phyloP scores from a whole-genome alignment of 305 asterid species.

The Fraxinus latifolia region DNA sequence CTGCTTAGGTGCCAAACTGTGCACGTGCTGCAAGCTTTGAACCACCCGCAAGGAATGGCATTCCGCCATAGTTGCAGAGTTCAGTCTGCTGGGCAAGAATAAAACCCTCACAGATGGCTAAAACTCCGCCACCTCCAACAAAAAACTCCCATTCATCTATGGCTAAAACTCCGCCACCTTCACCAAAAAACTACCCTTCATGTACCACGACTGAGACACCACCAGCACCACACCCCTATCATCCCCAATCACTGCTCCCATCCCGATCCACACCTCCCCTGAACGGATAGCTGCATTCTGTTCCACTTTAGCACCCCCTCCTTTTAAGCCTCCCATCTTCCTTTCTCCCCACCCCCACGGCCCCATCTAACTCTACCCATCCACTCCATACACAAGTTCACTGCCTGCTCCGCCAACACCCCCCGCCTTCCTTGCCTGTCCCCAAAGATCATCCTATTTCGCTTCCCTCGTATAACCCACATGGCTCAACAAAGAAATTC shows the following conservation, averaged over 20 bases:
- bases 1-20: not conserved
- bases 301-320: not conserved
- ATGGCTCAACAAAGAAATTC: not conserved
- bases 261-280: not conserved
- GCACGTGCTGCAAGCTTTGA: not conserved
- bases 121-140: not conserved
- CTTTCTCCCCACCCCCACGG: constrained; percentile 6
- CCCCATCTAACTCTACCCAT: not conserved
- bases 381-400: not conserved
- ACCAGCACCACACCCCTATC: not conserved
- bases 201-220: not conserved
- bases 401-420: not conserved
- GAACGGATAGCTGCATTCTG: not conserved
- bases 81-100: not conserved
- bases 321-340: not conserved
- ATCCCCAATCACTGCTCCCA: not conserved
- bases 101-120: not conserved
- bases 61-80: not conserved
- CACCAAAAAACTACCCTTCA: not conserved
- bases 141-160: not conserved
- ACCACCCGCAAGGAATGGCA: not conserved
- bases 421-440: not conserved
- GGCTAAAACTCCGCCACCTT: not conserved
- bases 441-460: not conserved
- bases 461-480: not conserved